Evolutionary conservation across 257 asterid genomes (phyloP), one percentile per base, ranked within the genome.

Genomic region (Nicotiana knightiana): DNA sequence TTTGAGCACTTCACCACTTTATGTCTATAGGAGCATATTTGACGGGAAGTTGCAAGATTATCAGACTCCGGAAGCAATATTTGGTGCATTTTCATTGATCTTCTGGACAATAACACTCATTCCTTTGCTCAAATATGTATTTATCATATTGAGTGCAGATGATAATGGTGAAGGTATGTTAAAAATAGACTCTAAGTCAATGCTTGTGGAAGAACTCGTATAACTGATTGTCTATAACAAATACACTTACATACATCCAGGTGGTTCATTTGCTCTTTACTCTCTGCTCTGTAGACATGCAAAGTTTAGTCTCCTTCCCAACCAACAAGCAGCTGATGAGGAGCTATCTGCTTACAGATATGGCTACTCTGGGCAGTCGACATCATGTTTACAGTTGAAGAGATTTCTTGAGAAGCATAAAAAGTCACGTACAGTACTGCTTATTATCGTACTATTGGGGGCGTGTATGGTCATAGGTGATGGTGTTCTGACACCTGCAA

Each of bases 211-310:
- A 75, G 46, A 75, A 75, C 79, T 75, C 46, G 1, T 75, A 15
- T 26, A 26, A 24, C 63, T 75, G 63, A 75, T 61, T 39, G 33
- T 37, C 59, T 79, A 58, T 37, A 71, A 35, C 37, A 26, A 48
- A 46, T 8, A 39, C 68, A 58, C 39, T 79, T 59, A 12, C 12
- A 33, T 79, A 57, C 58, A 28, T 79, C 54, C 86, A 88, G 91
- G 91, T 80, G 89, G 89, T 55, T 81, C 91, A 24, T 88, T 88
- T 83, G 91, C 91, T 35, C 82, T 88, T 28, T 88, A 88, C 66
- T 88, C 91, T 3, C 77, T 88, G 53, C 85, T 88, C 68, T 88
- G 91, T 81, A 85, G 91, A 85, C 91, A 88, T 66, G 89, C 91
- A 63, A 86, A 77, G 24, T 81, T 88, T 54, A 81, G 89, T 32